Evolutionary conservation across 805 yeast genomes (phyloP), one percentile per base, ranked within the genome.

Genomic region (Kodamaea fukazawae): DNA sequence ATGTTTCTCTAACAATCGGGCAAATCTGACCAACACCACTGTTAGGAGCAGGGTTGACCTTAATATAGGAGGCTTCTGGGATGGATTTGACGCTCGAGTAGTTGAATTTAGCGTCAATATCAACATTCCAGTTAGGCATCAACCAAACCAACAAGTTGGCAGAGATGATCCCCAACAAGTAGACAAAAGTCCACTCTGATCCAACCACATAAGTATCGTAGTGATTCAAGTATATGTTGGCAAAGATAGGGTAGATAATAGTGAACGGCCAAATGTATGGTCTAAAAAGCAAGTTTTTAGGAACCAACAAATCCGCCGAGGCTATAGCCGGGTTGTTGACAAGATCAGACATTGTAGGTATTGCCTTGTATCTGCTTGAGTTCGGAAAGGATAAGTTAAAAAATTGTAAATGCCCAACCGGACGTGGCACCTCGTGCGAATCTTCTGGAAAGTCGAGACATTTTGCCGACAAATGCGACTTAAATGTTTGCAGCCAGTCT

Each of bases 111-210:
- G 86, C 76, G 44, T 79, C 76, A 38, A 91, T 64, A 36, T 77
- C 73, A 44, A 89, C 75, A 57, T 81, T 88, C 99, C 99, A 91
- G 54, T 84, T 83, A n/a, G 98, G 96, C 78, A 88, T 77, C 60
- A 91, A 76, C 83, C 89, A 75, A 42, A 91, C 68, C 58, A 91
- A 68, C 32, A 81, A 67, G 57, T 91, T 95, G 43, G 84, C 45
- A 2, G 96, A 79, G 27, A 83, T 60, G 37, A 90, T 71, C 4
- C 89, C 61, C 44, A 95, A 83, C 16, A 88, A 68, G 55, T 79
- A 90, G 27, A 91, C 93, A 60, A 86, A 87, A 0, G 98, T 93
- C 98, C 99, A 93, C 65, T 91, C 99, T 33, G 83, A 75, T 17
- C 96, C 96, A 32, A 76, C 84, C 54, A 91, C 84, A 58, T 86